phyloP scores from a whole-genome alignment of 2,329 filamentous ascomycete species.

The Cordyceps javanica region DNA sequence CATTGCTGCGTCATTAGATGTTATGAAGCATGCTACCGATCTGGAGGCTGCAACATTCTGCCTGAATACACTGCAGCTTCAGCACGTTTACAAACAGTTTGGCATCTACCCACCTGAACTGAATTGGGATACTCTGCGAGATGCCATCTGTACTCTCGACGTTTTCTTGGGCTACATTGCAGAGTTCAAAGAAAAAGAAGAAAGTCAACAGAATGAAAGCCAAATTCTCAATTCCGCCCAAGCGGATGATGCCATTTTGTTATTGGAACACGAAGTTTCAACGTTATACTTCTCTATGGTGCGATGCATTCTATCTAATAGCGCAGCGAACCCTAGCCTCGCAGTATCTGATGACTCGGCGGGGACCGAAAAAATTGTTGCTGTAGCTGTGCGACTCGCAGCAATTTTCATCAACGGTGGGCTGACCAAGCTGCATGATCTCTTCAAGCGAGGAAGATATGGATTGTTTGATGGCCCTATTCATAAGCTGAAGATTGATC shows the following conservation, averaged over 20 bases:
- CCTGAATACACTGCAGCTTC: conserved; percentile 44
- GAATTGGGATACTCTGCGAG: conserved; percentile 42
- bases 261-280: conserved; percentile 45
- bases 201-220: conserved; percentile 32
- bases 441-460: conserved; percentile 43
- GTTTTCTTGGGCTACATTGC: conserved; percentile 41
- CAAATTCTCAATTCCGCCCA: conserved; percentile 33
- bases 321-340: background rate
- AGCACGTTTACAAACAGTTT: conserved; percentile 45
- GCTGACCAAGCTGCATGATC: conserved; percentile 36
- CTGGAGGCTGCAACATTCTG: conserved; percentile 43
- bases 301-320: conserved; percentile 29
- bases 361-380: conserved; percentile 40
- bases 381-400: conserved; percentile 40
- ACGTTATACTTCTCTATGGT: conserved; percentile 43
- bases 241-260: conserved; percentile 40
- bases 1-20: conserved; percentile 43
- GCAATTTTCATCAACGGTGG: conserved; percentile 39
- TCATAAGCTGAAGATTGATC: conserved; percentile 31
- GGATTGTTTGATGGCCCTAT: conserved; percentile 41
- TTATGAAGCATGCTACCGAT: conserved; percentile 40
- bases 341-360: conserved; percentile 19
- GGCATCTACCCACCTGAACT: conserved; percentile 35
- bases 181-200: conserved; percentile 32
- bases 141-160: conserved; percentile 41